These are phyloP conservation scores for Cystobasidiaceae sp. DNA, from an alignment of 1,284 basidiomycete genomes.

Conservation along the genomic window DNA sequence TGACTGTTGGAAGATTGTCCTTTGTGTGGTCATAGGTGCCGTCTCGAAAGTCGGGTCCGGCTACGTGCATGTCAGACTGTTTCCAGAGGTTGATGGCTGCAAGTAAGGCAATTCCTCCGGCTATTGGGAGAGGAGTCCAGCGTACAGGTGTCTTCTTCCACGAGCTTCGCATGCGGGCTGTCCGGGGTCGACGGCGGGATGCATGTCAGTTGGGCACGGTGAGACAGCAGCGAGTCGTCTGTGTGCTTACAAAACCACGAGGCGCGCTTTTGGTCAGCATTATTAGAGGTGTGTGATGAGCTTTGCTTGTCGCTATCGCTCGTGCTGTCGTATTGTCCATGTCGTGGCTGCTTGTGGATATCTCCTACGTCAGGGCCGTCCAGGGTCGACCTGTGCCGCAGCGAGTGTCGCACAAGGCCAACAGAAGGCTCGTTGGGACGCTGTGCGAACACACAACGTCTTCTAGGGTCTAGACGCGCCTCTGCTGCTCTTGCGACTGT, in stretches of 20 bases:
- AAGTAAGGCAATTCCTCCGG: constrained; percentile 80
- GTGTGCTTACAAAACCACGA: neutral
- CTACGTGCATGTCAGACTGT: constrained; percentile 14
- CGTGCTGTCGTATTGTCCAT: no score
- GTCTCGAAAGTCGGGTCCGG: constrained; percentile 15
- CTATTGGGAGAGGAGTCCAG: constrained; percentile 93
- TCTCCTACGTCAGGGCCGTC: no score
- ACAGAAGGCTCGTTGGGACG: no score
- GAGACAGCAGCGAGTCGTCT: no score
- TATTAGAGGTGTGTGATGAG: no score
- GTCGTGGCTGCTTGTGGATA: no score
- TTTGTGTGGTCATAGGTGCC: constrained; percentile 57
- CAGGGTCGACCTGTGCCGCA: neutral
- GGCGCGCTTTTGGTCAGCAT: no score
- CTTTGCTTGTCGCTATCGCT: no score
- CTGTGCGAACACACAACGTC: no score
- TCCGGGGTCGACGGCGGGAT: neutral
- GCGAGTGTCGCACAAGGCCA: neutral
- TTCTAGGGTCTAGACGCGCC: no score
- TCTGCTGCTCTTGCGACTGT: no score
- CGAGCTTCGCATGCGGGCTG: constrained; percentile 58
- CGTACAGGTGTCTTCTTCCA: constrained; percentile 85
- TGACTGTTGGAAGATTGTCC: constrained; percentile 62
- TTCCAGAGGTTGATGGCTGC: constrained; percentile 56
- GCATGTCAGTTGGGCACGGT: neutral